phyloP scores from a whole-genome alignment of 257 asterid genomes.

The Craterostigma plantagineum region DNA sequence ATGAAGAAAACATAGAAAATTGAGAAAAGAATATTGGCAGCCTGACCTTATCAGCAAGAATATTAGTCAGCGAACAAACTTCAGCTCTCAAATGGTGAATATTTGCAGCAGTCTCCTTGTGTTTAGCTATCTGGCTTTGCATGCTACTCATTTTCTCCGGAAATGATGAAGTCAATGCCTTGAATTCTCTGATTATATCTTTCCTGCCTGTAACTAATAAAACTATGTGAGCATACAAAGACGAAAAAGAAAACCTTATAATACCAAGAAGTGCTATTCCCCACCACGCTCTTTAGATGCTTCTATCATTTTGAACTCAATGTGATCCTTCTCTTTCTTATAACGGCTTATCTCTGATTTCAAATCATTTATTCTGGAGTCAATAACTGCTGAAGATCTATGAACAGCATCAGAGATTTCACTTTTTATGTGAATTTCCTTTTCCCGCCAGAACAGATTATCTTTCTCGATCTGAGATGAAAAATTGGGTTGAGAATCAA shows the following conservation, averaged over 20 bases:
- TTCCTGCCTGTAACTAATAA: constrained; percentile 55
- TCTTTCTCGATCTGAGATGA: constrained; percentile 66
- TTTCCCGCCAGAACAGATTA: constrained; percentile 74
- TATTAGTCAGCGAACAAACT: constrained; percentile 45
- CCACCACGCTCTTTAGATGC: constrained; percentile 76
- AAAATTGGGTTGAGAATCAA: too few species aligned
- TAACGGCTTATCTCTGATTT: constrained; percentile 50
- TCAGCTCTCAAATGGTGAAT: constrained; percentile 64
- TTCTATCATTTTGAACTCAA: constrained; percentile 52
- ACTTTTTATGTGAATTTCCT: constrained; percentile 53
- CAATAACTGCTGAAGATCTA: constrained; percentile 51
- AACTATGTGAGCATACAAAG: constrained; percentile 6
- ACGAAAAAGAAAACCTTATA: neutral
- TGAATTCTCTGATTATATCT: constrained; percentile 70
- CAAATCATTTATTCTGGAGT: constrained; percentile 59
- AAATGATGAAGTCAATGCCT: constrained; percentile 66
- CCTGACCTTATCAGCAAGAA: constrained; percentile 57
- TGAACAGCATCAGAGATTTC: constrained; percentile 64
- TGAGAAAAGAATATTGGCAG: constrained; percentile 6
- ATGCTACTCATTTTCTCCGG: constrained; percentile 83
- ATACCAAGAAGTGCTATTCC: constrained; percentile 6
- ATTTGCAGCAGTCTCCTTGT: constrained; percentile 70
- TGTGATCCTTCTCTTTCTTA: constrained; percentile 27
- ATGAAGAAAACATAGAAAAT: constrained; percentile 5
- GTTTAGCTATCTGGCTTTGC: constrained; percentile 65